A percentile compares a stretch with the other conserved stretches of the same genome.
Evolutionary conservation across 305 asterid species (phyloP).

Genomic region (Withania somnifera): DNA sequence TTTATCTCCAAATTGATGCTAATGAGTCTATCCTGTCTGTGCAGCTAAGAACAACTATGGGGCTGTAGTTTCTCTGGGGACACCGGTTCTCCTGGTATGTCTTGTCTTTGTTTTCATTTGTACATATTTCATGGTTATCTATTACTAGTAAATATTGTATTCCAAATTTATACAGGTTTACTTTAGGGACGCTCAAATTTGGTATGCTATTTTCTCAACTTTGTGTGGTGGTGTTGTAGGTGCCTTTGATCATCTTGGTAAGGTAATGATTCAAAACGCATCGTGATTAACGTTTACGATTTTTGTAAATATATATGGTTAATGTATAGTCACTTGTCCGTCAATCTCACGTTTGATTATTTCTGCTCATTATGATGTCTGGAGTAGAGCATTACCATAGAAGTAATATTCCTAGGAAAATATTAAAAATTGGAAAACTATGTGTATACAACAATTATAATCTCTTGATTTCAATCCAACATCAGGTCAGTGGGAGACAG

Average conservation of each 20-base stretch:
- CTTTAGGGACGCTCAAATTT: slow-evolving; percentile 94
- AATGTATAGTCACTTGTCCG: neutral
- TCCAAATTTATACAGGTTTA: slow-evolving; percentile 55
- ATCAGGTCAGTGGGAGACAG: neutral
- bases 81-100: slow-evolving; percentile 71
- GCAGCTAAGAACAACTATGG: slow-evolving; percentile 67
- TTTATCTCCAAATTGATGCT: slow-evolving; percentile 9
- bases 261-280: slow-evolving; percentile 39
- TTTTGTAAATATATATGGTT: too few relatives aligned
- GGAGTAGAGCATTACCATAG: neutral
- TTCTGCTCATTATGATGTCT: neutral
- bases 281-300: neutral
- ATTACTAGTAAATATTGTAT: neutral
- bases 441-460: neutral
- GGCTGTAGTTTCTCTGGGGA: slow-evolving; percentile 74
- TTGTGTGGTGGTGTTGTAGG: slow-evolving; percentile 87
- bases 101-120: slow-evolving; percentile 18
- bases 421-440: neutral
- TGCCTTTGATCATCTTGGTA: slow-evolving; percentile 93
- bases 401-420: neutral
- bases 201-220: slow-evolving; percentile 91
- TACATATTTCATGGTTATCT: neutral
- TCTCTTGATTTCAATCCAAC: neutral
- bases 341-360: neutral
- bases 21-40: slow-evolving; percentile 18